These are phyloP conservation scores for Ophiocordyceps sinensis DNA, from an alignment of 2,329 filamentous ascomycete species.

Conservation along the genomic window DNA sequence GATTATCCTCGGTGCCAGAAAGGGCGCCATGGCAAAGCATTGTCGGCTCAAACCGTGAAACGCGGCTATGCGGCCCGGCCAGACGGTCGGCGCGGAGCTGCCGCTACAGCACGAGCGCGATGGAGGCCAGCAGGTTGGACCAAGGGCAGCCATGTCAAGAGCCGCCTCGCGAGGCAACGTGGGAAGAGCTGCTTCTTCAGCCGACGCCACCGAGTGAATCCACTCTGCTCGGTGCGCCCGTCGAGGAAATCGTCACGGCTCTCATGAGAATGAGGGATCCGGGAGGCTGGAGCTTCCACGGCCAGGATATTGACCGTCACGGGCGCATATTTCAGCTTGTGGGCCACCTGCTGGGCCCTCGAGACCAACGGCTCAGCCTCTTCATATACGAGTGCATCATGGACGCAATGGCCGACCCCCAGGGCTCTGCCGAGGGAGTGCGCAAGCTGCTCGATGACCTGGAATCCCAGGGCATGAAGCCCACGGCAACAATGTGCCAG, in stretches of 20 bases:
- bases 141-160: background rate
- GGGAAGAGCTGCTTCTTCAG: conserved; percentile 7
- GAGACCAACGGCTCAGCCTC: conserved; percentile 37
- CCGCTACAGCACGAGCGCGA: conserved; percentile 5
- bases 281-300: conserved; percentile 5
- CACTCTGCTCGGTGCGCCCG: conserved; percentile 5
- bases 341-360: conserved; percentile 41
- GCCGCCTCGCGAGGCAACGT: background rate
- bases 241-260: conserved; percentile 13
- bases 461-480: conserved; percentile 41
- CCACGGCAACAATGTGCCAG: conserved; percentile 56
- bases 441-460: conserved; percentile 58
- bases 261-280: conserved; percentile 13
- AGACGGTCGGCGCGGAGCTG: conserved; percentile 1
- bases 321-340: conserved; percentile 28
- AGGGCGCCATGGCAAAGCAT: conserved; percentile 18
- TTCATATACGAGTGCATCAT: conserved; percentile 63
- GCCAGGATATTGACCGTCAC: conserved; percentile 10
- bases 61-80: background rate
- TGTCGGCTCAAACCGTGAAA: conserved; percentile 7
- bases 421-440: conserved; percentile 54
- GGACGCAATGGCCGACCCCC: conserved; percentile 49
- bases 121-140: background rate
- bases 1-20: conserved; percentile 44
- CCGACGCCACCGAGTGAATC: conserved; percentile 7